Evolutionary conservation across 2,329 filamentous ascomycete genomes (phyloP), one percentile per base, ranked within the genome.

Genomic region (Microcyclospora tardicrescens): DNA sequence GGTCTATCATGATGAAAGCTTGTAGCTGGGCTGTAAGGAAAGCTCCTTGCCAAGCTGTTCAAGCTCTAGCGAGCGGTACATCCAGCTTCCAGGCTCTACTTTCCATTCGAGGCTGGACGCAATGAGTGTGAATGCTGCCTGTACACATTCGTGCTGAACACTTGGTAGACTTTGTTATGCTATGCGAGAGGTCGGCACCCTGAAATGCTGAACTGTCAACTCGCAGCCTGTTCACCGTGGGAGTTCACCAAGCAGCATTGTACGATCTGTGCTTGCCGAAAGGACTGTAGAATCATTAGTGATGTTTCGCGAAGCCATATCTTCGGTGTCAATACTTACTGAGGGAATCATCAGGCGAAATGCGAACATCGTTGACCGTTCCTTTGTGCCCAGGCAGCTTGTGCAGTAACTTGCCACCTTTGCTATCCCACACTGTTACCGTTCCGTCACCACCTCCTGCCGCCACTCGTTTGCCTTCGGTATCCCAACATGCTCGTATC

Each of bases 341-440:
- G 44, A 95, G 82, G 14, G 86, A 85, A 52, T 95, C 86, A 43
- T 81, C 76, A 4, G 89, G 86, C 35, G 84, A 81, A 57, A 98
- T 93, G 50, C 93, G 81, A 39, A 89, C 89, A 59, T 89, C 86
- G 58, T 96, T 98, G 37, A 96, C 91, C 0, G 84, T 84, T 28
- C 89, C 91, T 63, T 86, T 91, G 60, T 98, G 91, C 1, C 91
- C 91, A 1, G 91, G 91, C 37, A 98, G 70, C 64, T 96, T 96
- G 64, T 95, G 93, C 46, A 93, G 61, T 51, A 98, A 68, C 66
- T 93, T 96, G 42, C 84, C 87, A n/a, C 75, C 82, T 57, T 84
- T 79, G 40, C 71, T 77, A 36, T 91, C 87, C 91, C 91, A 98
- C 9, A 96, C 77, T 11, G 93, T 80, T 13, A 86, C 86, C 6